phyloP scores from a whole-genome alignment of 345 rosid species.

The Acer negundo region DNA sequence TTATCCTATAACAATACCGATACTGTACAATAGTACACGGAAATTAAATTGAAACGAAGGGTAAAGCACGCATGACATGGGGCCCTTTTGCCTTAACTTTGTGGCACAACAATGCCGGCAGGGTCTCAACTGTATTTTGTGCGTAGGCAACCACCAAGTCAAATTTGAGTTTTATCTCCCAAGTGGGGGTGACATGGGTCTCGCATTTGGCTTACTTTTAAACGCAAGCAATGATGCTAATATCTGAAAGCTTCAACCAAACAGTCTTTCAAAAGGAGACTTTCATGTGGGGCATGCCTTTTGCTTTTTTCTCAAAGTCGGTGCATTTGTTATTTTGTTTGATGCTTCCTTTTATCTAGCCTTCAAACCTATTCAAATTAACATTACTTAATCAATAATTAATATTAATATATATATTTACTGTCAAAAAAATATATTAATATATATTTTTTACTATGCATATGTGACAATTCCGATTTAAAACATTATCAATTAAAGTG shows the following conservation, averaged over 20 bases:
- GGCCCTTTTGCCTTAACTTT: slow-evolving; percentile 35
- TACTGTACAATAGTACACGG: too few species aligned
- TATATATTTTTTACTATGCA: too few species aligned
- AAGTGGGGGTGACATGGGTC: slow-evolving; percentile 34
- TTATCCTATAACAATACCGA: too few species aligned
- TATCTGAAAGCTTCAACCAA: slow-evolving; percentile 21
- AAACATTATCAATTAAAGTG: too few species aligned
- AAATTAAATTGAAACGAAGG: too few species aligned
- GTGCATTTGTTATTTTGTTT: slow-evolving; percentile 21
- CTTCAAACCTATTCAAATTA: too few species aligned
- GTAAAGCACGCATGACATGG: slow-evolving; percentile 3
- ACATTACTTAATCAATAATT: too few species aligned
- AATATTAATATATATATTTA: too few species aligned
- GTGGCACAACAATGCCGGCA: slow-evolving; percentile 36
- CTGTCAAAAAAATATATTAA: too few species aligned
- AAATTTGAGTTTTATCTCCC: slow-evolving; percentile 19
- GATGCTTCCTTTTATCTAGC: slow-evolving; percentile 4
- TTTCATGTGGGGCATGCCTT: slow-evolving; percentile 40
- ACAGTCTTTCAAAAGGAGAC: slow-evolving; percentile 14
- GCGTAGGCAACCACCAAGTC: slow-evolving; percentile 23
- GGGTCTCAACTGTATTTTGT: slow-evolving; percentile 26
- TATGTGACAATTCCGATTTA: too few species aligned
- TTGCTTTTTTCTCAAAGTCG: slow-evolving; percentile 34
- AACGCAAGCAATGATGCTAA: slow-evolving; percentile 44
- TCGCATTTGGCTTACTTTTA: slow-evolving; percentile 30